Percentiles rank a stretch among this genome's conserved stretches.
These are phyloP conservation scores for Candida vaughaniae DNA, from an alignment of 805 yeast species.

Conservation along the genomic window DNA sequence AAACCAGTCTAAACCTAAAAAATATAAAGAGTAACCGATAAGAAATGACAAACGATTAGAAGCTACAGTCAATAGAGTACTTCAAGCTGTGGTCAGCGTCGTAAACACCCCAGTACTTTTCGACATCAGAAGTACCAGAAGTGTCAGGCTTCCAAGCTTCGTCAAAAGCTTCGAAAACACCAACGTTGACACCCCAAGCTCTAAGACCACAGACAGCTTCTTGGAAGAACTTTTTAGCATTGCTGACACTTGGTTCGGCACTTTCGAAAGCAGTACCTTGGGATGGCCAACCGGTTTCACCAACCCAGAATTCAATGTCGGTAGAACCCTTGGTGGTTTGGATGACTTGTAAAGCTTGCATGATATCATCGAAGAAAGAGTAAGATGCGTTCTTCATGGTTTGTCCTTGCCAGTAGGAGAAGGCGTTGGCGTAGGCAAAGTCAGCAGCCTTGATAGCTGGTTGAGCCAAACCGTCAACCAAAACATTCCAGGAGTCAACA, in stretches of 20 bases:
- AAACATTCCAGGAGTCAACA: conserved; percentile 93
- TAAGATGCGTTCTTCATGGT: conserved; percentile 75
- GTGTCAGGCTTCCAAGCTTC: conserved; percentile 96
- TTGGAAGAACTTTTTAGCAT: conserved; percentile 82
- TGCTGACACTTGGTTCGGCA: conserved; percentile 65
- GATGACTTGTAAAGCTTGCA: conserved; percentile 91
- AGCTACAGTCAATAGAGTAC: conserved; percentile 37
- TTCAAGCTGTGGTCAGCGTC: conserved; percentile 46
- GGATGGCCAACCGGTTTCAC: conserved; percentile 98
- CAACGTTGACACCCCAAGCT: conserved; percentile 93
- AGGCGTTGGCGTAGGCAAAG: conserved; percentile 88
- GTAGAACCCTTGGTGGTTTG: conserved; percentile 86
- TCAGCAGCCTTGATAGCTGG: conserved; percentile 82
- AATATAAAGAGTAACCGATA: conserved; percentile 1
- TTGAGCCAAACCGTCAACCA: conserved; percentile 73
- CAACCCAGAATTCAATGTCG: conserved; percentile 89
- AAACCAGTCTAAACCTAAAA: conserved; percentile 6
- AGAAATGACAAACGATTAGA: conserved; percentile 16
- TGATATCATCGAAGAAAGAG: conserved; percentile 94
- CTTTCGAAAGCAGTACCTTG: conserved; percentile 70
- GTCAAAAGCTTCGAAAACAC: conserved; percentile 92
- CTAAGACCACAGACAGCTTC: conserved; percentile 90
- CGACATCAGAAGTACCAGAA: conserved; percentile 82
- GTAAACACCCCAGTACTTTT: conserved; percentile 94
- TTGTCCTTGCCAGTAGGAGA: conserved; percentile 99